These are phyloP conservation scores for Gymnopus androsaceus DNA, from an alignment of 1,284 basidiomycete species.

Conservation along the genomic window DNA sequence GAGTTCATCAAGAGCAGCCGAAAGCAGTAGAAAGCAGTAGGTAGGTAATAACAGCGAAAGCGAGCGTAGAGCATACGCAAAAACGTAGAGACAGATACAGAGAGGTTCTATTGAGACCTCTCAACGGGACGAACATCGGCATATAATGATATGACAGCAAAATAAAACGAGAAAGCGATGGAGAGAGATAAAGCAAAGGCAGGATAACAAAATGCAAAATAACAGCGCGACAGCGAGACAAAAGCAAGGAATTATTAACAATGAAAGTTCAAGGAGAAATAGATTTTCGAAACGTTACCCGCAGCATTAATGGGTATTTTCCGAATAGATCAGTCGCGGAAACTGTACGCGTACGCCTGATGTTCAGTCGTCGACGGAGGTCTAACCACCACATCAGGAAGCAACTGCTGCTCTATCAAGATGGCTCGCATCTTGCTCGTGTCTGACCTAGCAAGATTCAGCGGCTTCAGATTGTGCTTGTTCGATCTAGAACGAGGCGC, in stretches of 20 bases:
- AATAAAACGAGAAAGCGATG: constrained; percentile 16
- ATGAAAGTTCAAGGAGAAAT: neutral
- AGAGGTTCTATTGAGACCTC: neutral
- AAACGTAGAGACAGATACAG: neutral
- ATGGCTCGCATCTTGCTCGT: constrained; percentile 58
- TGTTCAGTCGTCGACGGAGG: constrained; percentile 44
- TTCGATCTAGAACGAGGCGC: constrained; percentile 29
- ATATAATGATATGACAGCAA: constrained; percentile 8
- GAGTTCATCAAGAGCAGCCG: constrained; percentile 25
- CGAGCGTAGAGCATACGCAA: constrained; percentile 10
- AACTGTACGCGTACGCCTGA: constrained; percentile 36
- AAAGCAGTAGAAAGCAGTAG: constrained; percentile 1
- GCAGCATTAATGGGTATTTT: constrained; percentile 23
- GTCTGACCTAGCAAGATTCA: constrained; percentile 60
- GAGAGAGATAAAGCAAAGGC: constrained; percentile 16
- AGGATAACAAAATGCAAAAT: constrained; percentile 13
- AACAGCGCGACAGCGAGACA: constrained; percentile 6
- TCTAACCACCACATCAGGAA: constrained; percentile 48
- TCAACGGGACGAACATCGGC: constrained; percentile 5
- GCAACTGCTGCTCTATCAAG: constrained; percentile 41
- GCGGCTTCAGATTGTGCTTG: constrained; percentile 50
- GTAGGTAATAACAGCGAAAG: neutral
- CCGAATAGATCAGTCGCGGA: constrained; percentile 34
- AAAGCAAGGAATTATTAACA: constrained; percentile 8
- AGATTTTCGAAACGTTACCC: neutral